A percentile compares a stretch with the other conserved stretches of the same genome.
These are phyloP conservation scores for Hypocrella siamensis DNA, from an alignment of 2,329 filamentous ascomycete species.

Conservation along the genomic window DNA sequence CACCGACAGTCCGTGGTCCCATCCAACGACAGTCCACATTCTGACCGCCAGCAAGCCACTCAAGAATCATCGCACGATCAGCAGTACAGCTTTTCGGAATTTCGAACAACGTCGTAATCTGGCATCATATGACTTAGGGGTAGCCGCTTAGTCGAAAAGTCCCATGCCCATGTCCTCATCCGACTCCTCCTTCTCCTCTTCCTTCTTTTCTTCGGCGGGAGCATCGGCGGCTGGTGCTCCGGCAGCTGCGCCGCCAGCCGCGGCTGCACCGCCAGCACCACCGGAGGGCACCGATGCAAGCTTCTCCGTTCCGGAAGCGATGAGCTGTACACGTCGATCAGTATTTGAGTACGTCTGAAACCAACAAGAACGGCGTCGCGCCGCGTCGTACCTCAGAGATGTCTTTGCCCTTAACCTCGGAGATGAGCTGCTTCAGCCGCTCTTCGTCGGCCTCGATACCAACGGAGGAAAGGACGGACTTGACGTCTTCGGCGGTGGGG, in stretches of 20 bases:
- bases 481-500: conserved; percentile 76
- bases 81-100: conserved; percentile 17
- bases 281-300: conserved; percentile 95
- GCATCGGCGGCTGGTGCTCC: too few relatives aligned
- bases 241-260: conserved; percentile 51
- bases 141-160: conserved; percentile 53
- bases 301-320: conserved; percentile 78
- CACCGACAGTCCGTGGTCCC: too few relatives aligned
- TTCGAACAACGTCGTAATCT: conserved; percentile 16
- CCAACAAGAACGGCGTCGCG: too few relatives aligned
- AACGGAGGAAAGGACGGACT: conserved; percentile 77
- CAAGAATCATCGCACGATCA: conserved; percentile 16
- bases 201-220: conserved; percentile 44
- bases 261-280: conserved; percentile 59
- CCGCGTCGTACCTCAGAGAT: conserved; percentile 64
- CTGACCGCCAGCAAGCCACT: too few relatives aligned
- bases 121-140: conserved; percentile 10
- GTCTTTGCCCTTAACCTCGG: conserved; percentile 83
- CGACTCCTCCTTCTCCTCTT: conserved; percentile 72
- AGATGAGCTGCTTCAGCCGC: conserved; percentile 72
- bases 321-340: conserved; percentile 46
- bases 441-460: conserved; percentile 87
- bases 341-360: too few relatives aligned
- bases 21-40: too few relatives aligned
- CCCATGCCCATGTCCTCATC: conserved; percentile 66